Evolutionary conservation across 208 protist genomes (phyloP), one percentile per base, ranked within the genome.

Genomic region (Trypanosomatidae sp.): DNA sequence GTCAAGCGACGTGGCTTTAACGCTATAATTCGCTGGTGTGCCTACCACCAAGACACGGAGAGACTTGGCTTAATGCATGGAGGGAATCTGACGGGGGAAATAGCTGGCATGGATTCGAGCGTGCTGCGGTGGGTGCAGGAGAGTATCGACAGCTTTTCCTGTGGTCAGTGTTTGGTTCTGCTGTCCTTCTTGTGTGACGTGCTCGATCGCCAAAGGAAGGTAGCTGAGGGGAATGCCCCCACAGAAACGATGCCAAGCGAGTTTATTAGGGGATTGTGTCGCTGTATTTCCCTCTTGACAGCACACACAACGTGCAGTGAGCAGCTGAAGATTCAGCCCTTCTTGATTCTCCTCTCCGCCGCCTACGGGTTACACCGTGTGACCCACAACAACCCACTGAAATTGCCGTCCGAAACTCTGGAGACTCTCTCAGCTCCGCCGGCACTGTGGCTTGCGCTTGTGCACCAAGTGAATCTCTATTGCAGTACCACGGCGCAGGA

Each of bases 181-280:
- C 69, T 91, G 25, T 84, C 83, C 41, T 89, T 95, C 62, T 69
- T 97, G 33, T 90, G 80, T 58, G 90, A 97, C 46, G 79, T 94
- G 3, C 75, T 90, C 19, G 59, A 64, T 39, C 70, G 69, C 6
- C 60, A 67, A 22, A 53, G 9, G 1, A 33, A 28, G 22, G n/a
- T 19, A 19, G 17, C 17, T 41, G n/a, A 9, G 10, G 30, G 3
- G 25, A 52, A 6, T 17, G 0, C 19, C 28, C 30, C 44, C 12
- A 7, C 71, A 9, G 73, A 79, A 30, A 6, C 30, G 33, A 6
- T 15, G 15, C 46, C 53, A 3, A 25, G 44, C 8, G 50, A 53
- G 1, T 39, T 77, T 36, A 41, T 52, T 19, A 41, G n/a, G 7
- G 55, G 25, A 15, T 47, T 80, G 25, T 60, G 68, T 17, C 58